Conservation (phyloP, 1,284 basidiomycete species). For the Leucoagaricus sp. region DNA sequence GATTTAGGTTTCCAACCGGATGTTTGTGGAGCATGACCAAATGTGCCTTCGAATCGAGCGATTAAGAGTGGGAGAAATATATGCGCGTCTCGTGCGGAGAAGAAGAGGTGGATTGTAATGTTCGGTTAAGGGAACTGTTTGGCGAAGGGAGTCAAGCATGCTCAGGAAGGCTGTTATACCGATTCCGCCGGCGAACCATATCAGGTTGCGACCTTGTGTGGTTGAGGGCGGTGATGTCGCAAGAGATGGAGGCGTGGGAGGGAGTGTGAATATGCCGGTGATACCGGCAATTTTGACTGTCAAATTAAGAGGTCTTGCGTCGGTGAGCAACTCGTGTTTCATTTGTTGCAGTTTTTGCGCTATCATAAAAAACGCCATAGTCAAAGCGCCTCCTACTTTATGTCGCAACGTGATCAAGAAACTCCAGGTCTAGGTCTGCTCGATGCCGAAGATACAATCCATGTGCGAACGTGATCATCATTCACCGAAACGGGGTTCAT, state of each 20-base stretch:
- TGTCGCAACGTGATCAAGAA: constrained; percentile 53
- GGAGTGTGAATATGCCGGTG: constrained; percentile 36
- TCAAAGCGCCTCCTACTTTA: constrained; percentile 53
- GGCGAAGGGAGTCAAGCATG: constrained; percentile 37
- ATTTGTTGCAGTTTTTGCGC: constrained; percentile 38
- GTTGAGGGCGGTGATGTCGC: constrained; percentile 22
- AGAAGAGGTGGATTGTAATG: constrained; percentile 39
- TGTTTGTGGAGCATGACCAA: background rate
- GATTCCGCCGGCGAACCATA: constrained; percentile 61
- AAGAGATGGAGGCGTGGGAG: too few species aligned
- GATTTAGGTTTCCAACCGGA: background rate
- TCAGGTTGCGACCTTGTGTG: constrained; percentile 23
- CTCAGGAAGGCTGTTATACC: constrained; percentile 60
- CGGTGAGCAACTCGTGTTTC: constrained; percentile 40
- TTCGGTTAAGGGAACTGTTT: constrained; percentile 8
- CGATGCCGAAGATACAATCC: constrained; percentile 53
- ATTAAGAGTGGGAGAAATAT: constrained; percentile 36
- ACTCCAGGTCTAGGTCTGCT: constrained; percentile 17
- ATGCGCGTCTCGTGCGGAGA: constrained; percentile 53
- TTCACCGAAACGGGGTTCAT: constrained; percentile 49
- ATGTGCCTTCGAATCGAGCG: constrained; percentile 2
- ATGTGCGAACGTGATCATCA: constrained; percentile 66
- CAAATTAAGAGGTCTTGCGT: constrained; percentile 38
- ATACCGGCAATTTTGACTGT: constrained; percentile 40
- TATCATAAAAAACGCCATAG: constrained; percentile 51